These are phyloP conservation scores for Aspergillus latus DNA, from an alignment of 2,329 filamentous ascomycete species.

Conservation along the genomic window DNA sequence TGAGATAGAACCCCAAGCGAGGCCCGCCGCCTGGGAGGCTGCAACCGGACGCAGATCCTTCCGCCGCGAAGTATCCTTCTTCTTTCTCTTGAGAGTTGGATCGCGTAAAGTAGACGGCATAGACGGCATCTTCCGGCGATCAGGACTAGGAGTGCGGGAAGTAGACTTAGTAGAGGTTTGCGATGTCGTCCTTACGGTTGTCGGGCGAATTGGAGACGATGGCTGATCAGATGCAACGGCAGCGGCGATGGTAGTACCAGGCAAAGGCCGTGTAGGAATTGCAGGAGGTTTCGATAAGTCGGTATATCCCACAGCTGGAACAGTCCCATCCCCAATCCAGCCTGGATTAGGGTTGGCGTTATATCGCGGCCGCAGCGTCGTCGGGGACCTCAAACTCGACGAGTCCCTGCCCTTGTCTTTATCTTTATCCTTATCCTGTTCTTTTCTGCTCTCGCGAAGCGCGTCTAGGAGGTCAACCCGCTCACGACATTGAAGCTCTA, in stretches of 20 bases:
- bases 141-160: constrained; percentile 61
- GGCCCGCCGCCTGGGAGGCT: constrained; percentile 62
- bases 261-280: constrained; percentile 50
- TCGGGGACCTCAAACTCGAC: constrained; percentile 18
- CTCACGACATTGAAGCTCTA: constrained; percentile 92
- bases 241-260: constrained; percentile 9
- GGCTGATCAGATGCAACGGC: constrained; percentile 23
- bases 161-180: constrained; percentile 42
- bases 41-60: constrained; percentile 54
- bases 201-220: constrained; percentile 18
- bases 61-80: constrained; percentile 40
- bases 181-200: constrained; percentile 28
- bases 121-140: constrained; percentile 53
- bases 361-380: constrained; percentile 15
- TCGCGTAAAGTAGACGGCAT: constrained; percentile 57
- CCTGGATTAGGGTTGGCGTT: constrained; percentile 41
- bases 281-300: constrained; percentile 73
- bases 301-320: constrained; percentile 75
- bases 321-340: constrained; percentile 77
- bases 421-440: constrained; percentile 34
- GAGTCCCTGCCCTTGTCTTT: constrained; percentile 34
- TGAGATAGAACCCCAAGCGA: constrained; percentile 56
- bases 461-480: constrained; percentile 85
- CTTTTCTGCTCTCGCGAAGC: constrained; percentile 63
- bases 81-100: constrained; percentile 49